Conservation (phyloP, 108 stramenopile species). For the Cyclotella choctawhatcheeana region DNA sequence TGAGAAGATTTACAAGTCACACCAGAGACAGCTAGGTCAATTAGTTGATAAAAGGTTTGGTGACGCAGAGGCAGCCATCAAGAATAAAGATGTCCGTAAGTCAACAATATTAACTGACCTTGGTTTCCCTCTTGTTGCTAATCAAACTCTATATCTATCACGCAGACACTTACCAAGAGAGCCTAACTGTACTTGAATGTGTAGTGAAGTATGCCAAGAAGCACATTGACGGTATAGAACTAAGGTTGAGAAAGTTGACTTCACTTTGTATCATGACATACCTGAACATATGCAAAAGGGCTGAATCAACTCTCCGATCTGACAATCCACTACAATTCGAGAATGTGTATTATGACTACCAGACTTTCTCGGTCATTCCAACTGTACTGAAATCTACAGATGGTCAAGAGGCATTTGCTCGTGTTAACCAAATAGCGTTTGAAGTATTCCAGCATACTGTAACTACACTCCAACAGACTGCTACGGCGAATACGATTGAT, state of each 20-base stretch:
- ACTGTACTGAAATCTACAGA: slow-evolving; percentile 18
- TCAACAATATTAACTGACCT: too few species aligned
- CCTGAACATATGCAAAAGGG: slow-evolving; percentile 38
- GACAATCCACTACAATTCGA: slow-evolving; percentile 41
- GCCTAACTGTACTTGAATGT: too few species aligned
- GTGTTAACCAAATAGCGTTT: slow-evolving; percentile 53
- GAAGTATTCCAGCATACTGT: slow-evolving; percentile 42
- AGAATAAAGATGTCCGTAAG: not conserved
- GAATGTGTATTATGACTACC: slow-evolving; percentile 49
- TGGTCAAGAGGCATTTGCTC: slow-evolving; percentile 27
- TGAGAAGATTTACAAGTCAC: not conserved
- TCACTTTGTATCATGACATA: slow-evolving; percentile 23
- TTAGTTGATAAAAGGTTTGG: not conserved
- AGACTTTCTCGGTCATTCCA: slow-evolving; percentile 33
- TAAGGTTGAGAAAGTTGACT: too few species aligned
- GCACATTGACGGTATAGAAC: too few species aligned
- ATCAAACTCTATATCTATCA: too few species aligned
- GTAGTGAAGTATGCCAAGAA: slow-evolving; percentile 5
- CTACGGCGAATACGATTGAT: slow-evolving; percentile 22
- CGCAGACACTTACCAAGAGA: too few species aligned
- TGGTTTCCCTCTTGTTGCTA: too few species aligned
- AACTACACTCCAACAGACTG: slow-evolving; percentile 1
- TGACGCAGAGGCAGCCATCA: not conserved
- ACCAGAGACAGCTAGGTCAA: not conserved
- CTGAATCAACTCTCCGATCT: slow-evolving; percentile 20